phyloP scores from a whole-genome alignment of 2,329 filamentous ascomycete species.

The Helicocarpus griseus region DNA sequence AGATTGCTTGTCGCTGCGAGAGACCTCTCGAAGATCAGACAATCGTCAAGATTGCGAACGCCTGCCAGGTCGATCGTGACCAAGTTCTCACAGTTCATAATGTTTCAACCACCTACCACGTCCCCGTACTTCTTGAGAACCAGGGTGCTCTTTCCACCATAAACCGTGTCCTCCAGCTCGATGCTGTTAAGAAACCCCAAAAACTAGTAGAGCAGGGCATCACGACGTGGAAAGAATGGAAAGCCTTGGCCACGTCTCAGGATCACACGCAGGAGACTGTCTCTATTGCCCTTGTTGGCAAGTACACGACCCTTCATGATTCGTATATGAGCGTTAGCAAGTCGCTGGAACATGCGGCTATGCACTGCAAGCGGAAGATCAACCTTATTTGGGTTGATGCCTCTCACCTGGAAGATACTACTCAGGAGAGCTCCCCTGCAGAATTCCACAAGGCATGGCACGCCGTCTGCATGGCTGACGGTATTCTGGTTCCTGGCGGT shows the following conservation, averaged over 20 bases:
- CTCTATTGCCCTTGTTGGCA: constrained; percentile 79
- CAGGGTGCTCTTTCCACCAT: constrained; percentile 67
- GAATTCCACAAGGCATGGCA: constrained; percentile 83
- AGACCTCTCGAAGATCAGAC: constrained; percentile 61
- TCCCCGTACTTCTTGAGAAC: constrained; percentile 80
- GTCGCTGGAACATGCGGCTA: constrained; percentile 80
- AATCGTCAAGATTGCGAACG: constrained; percentile 77
- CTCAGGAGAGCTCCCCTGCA: constrained; percentile 52
- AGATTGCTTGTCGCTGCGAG: constrained; percentile 91
- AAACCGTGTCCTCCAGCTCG: constrained; percentile 54
- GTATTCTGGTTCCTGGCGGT: constrained; percentile 53
- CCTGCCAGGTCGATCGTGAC: constrained; percentile 75
- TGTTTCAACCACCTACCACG: constrained; percentile 85
- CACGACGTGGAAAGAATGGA: constrained; percentile 71
- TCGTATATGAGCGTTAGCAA: constrained; percentile 79
- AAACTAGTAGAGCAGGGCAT: constrained; percentile 53
- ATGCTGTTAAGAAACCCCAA: constrained; percentile 44
- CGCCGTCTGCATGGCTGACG: constrained; percentile 57
- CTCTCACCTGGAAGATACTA: constrained; percentile 65
- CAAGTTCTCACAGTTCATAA: constrained; percentile 84
- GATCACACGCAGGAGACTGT: constrained; percentile 60
- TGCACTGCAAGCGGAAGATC: constrained; percentile 72
- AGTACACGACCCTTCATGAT: constrained; percentile 78
- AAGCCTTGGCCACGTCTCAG: constrained; percentile 56
- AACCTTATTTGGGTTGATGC: constrained; percentile 79